Evolutionary conservation across 345 rosid genomes (phyloP).

Genomic region (Dimocarpus longan): DNA sequence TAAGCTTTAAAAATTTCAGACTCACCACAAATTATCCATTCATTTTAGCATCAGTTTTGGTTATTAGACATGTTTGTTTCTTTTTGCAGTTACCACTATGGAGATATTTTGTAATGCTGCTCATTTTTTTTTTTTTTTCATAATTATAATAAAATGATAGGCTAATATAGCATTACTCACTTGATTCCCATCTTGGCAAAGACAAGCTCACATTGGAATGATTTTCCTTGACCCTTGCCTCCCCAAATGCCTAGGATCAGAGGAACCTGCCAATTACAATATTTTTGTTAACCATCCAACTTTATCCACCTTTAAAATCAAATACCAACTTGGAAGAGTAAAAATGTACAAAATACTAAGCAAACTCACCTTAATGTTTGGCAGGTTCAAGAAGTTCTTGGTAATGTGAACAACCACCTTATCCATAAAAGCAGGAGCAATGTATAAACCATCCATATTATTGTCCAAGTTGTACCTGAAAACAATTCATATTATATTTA

Average conservation of each 20-base stretch:
- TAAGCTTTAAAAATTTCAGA: not conserved
- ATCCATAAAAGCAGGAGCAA: slow-evolving; percentile 64
- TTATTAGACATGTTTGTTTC: not conserved
- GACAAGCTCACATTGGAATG: slow-evolving; percentile 66
- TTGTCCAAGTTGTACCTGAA: slow-evolving; percentile 44
- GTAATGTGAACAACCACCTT: slow-evolving; percentile 55
- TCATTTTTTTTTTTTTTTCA: too few species aligned
- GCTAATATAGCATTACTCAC: slow-evolving; percentile 25
- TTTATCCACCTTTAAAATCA: not conserved
- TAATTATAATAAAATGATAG: not conserved
- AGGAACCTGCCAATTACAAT: slow-evolving; percentile 38
- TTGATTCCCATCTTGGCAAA: slow-evolving; percentile 64
- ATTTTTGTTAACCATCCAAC: not conserved
- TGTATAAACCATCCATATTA: slow-evolving; percentile 52
- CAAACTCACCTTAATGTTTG: slow-evolving; percentile 47
- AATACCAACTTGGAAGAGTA: not conserved
- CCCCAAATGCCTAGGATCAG: slow-evolving; percentile 64
- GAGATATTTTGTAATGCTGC: not conserved
- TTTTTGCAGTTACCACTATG: not conserved
- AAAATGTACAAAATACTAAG: not conserved
- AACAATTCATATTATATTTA: not conserved
- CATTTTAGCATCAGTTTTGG: not conserved
- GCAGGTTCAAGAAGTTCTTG: slow-evolving; percentile 60
- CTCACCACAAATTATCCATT: not conserved
- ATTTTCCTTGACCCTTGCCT: slow-evolving; percentile 67